Base-by-base conservation (phyloP, 306 rosid genomes). In the Mimosa pudica region DNA sequence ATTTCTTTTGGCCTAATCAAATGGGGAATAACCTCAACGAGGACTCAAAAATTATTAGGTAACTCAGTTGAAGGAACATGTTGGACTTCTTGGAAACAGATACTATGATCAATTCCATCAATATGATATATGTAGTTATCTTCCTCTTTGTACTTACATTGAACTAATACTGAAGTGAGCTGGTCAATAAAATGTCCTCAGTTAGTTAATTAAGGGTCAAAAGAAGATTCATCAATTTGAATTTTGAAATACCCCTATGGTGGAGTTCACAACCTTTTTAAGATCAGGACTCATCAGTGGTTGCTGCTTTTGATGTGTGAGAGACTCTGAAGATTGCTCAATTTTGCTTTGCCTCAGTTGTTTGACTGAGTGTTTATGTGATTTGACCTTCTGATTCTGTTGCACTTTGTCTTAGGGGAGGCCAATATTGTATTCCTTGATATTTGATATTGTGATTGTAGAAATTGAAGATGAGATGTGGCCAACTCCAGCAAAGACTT, bases 231-330 rank as follows among this genome's bases (percentile, higher is more conserved):
- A 63, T 86, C 92, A 67, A 76, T 83, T 77, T 94, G 30, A 24
- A 24, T 24, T 95, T 91, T 92, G 49, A 93, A 88, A 79, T 92
- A 6, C 97, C 67, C 84, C 94, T 75, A 86, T 86, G 4, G 87
- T 82, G 82, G 88, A 87, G 83, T 76, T 84, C 16, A 77, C 88
- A n/a, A 82, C 89, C 77, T 84, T 89, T 87, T 75, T 90, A 75
- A 80, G 89, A 93, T 67, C 93, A 93, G 78, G 87, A 93, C 82
- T 93, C 94, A 57, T 95, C 96, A 86, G 89, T 66, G 98, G 91
- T 32, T 95, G 98, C 79, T 95, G 99, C 89, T 93, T 91, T 58
- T 90, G 92, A 76, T 82, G 81, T 85, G 93, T 81, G 17, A 86
- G 88, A 70, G 87, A 70, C 88, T 78, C 33, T 64, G 70, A 64